Conservation (phyloP, 768 basidiomycete species). For the Kondoa subrosea region DNA sequence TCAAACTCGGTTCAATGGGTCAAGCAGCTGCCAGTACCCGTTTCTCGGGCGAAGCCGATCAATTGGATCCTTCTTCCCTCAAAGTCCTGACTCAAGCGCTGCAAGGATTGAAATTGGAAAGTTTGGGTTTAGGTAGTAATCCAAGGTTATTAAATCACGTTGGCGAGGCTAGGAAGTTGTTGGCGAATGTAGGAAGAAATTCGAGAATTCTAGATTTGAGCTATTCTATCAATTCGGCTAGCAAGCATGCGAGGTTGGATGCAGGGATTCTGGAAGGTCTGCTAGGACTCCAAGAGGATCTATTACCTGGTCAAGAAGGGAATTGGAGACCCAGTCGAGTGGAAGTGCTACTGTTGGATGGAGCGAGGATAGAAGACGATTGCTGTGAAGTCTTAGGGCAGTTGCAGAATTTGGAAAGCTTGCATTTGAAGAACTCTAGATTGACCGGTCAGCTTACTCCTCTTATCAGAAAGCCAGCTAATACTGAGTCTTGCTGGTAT, state of each 20-base stretch:
- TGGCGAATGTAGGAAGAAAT: constrained; percentile 14
- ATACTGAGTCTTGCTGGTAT: background rate
- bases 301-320: constrained; percentile 5
- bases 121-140: background rate
- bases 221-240: background rate
- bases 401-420: constrained; percentile 17
- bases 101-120: constrained; percentile 17
- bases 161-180: constrained; percentile 11
- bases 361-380: constrained; percentile 18
- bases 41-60: constrained; percentile 19
- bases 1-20: constrained; percentile 24
- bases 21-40: constrained; percentile 19
- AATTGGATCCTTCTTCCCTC: constrained; percentile 18
- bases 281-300: constrained; percentile 1
- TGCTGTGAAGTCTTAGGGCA: constrained; percentile 11
- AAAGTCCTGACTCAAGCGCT: constrained; percentile 18
- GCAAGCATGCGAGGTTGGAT: background rate
- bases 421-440: constrained; percentile 24
- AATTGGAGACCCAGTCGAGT: constrained; percentile 7
- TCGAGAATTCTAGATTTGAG: background rate
- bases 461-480: constrained; percentile 6
- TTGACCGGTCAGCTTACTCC: background rate
- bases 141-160: constrained; percentile 18
- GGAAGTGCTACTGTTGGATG: constrained; percentile 22
- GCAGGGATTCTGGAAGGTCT: background rate